Conservation (phyloP, 768 basidiomycete genomes). For the Tylopilus intermedius region DNA sequence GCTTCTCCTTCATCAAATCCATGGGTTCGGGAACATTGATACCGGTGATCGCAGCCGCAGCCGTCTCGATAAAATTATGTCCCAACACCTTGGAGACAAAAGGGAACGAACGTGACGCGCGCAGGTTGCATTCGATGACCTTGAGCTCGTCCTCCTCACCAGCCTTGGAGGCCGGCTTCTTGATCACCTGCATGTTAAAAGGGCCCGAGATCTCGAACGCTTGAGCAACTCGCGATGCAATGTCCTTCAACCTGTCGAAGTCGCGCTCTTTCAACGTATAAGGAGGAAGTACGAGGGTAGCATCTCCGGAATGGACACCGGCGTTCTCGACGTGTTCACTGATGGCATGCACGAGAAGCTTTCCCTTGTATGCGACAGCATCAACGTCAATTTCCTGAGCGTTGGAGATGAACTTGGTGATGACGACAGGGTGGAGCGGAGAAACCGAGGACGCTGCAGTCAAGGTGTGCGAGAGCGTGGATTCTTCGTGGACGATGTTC, state of each 20-base stretch:
- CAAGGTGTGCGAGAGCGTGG: conserved; percentile 84
- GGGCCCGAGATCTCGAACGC: conserved; percentile 98
- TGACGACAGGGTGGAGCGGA: conserved; percentile 94
- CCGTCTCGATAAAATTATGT: conserved; percentile 94
- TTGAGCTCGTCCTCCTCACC: conserved; percentile 70
- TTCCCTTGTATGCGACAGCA: conserved; percentile 90
- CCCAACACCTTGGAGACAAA: conserved; percentile 99
- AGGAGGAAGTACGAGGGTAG: conserved; percentile 94
- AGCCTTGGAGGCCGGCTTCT: conserved; percentile 53
- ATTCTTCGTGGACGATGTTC: conserved; percentile 96
- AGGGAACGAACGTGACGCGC: conserved; percentile 97
- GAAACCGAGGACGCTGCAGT: conserved; percentile 97
- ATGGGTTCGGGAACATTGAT: conserved; percentile 85
- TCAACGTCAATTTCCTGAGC: conserved; percentile 99
- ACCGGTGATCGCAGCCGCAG: conserved; percentile 81
- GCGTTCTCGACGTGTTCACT: conserved; percentile 99
- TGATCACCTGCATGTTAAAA: conserved; percentile 99
- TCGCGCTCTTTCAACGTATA: conserved; percentile 73
- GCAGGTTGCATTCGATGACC: conserved; percentile 98
- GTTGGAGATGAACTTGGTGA: conserved; percentile 97
- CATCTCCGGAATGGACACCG: conserved; percentile 97
- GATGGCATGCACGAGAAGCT: conserved; percentile 89
- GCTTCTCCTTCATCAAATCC: conserved; percentile 84
- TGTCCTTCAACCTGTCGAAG: conserved; percentile 83
- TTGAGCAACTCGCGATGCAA: conserved; percentile 89